Base-by-base conservation (phyloP, 176 grass and related monocot species). In the Juncus effusus region DNA sequence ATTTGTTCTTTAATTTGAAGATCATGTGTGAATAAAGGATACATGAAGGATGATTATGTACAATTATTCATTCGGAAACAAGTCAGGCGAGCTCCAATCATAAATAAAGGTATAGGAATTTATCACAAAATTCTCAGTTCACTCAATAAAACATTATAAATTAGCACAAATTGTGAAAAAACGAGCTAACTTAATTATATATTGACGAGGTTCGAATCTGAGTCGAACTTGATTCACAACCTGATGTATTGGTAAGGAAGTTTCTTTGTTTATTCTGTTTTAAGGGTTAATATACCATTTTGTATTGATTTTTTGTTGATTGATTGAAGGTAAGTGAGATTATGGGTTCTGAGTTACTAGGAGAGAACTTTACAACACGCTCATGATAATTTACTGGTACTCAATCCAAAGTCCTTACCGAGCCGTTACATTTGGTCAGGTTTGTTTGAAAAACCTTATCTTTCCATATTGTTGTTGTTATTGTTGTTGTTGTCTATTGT, bases 41-140 rank as follows among this genome's bases (percentile, higher is more conserved):
- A 97, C 54, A 97, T 97, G 84, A 97, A 97, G 85, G 93, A 97
- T 81, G 93, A 97, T 61, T 91, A 89, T 36, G 88, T 97, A 38
- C 88, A 81, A 19, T 79, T 89, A 35, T 97, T 97, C 49, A 84
- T 97, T 45, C 91, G 93, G 52, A 72, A 81, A 42, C 75, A 83
- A 9, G 74, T 79, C 15, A 88, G 76, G 54, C 91, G 93, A 59
- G 93, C 93, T 14, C 93, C 93, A 40, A 97, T 97, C 79, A 97
- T 97, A 52, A 72, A 72, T 35, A 50, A 52, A 12, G 68, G 68
- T 72, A 59, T 72, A 3, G 53, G 0, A 72, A 28, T 57, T 57
- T 51, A 16, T 67, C 16, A 37, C 16, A 13, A 52, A 36, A 1
- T 66, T 60, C 35, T 51, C 13, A 45, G 11, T 65, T 40, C n/a